A percentile compares a stretch with the other conserved stretches of the same genome.
phyloP scores from a whole-genome alignment of 2,329 filamentous ascomycete species.

The Xylaria sp. region DNA sequence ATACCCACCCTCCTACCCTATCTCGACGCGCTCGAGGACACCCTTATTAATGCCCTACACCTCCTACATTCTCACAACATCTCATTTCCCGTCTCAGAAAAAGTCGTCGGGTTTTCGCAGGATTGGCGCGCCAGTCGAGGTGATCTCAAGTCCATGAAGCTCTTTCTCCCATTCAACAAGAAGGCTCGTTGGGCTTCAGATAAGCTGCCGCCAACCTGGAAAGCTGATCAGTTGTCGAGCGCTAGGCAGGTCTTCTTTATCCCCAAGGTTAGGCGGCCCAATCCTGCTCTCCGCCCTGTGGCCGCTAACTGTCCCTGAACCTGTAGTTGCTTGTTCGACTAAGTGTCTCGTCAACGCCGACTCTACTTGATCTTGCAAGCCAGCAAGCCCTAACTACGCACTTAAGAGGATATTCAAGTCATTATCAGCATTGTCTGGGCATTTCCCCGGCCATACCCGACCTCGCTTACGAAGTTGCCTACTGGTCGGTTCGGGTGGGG shows the following conservation, averaged over 20 bases:
- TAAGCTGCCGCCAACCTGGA: slow-evolving; percentile 19
- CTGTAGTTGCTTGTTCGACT: slow-evolving; percentile 16
- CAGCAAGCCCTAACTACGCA: slow-evolving; percentile 25
- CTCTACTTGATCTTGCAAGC: slow-evolving; percentile 25
- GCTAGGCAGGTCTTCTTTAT: slow-evolving; percentile 15
- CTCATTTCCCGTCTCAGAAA: slow-evolving; percentile 21
- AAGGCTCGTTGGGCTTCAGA: slow-evolving; percentile 18
- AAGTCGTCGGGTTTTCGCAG: background rate
- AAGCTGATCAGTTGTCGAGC: slow-evolving; percentile 12
- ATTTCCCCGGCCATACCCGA: background rate
- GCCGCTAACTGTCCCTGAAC: background rate
- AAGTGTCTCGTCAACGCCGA: background rate
- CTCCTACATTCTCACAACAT: slow-evolving; percentile 24
- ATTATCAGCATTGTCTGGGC: slow-evolving; percentile 10
- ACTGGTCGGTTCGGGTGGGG: no score
- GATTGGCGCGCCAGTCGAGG: background rate
- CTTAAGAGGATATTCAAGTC: slow-evolving; percentile 7
- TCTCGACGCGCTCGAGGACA: slow-evolving; percentile 9
- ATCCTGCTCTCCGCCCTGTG: background rate
- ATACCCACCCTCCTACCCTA: slow-evolving; percentile 5
- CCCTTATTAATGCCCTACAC: slow-evolving; percentile 17
- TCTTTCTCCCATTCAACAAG: slow-evolving; percentile 12
- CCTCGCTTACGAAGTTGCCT: background rate
- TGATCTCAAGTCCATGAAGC: background rate
- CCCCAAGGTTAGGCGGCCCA: background rate